Evolutionary conservation across 2,329 filamentous ascomycete genomes (phyloP).

Genomic region (Fusarium avenaceum): DNA sequence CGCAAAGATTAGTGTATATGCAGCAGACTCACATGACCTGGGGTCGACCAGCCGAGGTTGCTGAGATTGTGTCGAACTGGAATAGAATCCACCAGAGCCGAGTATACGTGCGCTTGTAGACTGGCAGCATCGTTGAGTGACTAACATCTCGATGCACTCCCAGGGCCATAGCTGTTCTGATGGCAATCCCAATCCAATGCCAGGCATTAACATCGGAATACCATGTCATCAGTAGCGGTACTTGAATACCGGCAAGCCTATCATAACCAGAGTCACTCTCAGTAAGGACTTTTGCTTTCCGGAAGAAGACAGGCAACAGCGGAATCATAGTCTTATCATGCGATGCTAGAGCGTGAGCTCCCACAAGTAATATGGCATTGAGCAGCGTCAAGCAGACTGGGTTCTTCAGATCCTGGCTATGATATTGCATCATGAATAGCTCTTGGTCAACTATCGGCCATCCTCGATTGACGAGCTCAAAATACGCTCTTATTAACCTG

Average conservation of each 20-base stretch:
- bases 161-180: constrained; percentile 17
- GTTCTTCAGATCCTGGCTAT: not conserved
- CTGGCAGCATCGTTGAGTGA: constrained; percentile 12
- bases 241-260: constrained; percentile 14
- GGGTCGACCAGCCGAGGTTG: constrained; percentile 13
- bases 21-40: constrained; percentile 9
- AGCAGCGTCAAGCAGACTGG: constrained; percentile 18
- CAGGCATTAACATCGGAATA: constrained; percentile 19
- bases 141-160: constrained; percentile 13
- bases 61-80: constrained; percentile 22
- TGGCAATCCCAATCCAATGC: constrained; percentile 27
- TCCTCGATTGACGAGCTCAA: constrained; percentile 2
- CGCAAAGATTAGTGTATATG: accelerated
- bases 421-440: constrained; percentile 21
- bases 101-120: constrained; percentile 15
- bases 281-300: not conserved
- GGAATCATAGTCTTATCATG: not conserved
- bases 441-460: constrained; percentile 25
- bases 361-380: constrained; percentile 15
- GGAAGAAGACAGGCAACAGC: constrained; percentile 6
- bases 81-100: constrained; percentile 24
- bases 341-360: constrained; percentile 15
- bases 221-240: constrained; percentile 11
- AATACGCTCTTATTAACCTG: constrained; percentile 4
- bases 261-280: constrained; percentile 12